Evolutionary conservation across 2,329 filamentous ascomycete genomes (phyloP).

Genomic region (Trichoderma simmonsii): DNA sequence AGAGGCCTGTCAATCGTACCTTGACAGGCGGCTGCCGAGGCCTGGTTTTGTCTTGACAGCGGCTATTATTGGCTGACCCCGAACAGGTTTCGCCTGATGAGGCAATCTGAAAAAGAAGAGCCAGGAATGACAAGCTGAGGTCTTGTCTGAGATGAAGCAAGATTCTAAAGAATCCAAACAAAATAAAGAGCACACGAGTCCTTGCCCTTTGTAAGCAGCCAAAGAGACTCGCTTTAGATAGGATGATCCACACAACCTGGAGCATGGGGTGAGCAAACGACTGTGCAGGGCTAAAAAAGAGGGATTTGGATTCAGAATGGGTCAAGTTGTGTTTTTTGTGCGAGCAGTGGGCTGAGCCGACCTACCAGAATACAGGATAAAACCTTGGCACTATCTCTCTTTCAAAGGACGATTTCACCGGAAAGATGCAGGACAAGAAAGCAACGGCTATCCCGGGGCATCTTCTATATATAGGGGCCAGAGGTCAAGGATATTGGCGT

Average conservation of each 20-base stretch:
- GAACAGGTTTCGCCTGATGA: constrained; percentile 10
- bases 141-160: not conserved
- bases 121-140: not conserved
- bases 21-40: not conserved
- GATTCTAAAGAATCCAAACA: not conserved
- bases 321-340: not conserved
- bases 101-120: not conserved
- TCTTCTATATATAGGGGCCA: constrained; percentile 5
- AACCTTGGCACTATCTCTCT: not conserved
- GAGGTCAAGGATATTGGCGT: not conserved
- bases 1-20: not conserved
- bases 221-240: not conserved
- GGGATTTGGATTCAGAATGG: not conserved
- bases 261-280: not conserved
- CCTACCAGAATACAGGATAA: not conserved
- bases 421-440: not conserved
- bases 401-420: not conserved
- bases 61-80: constrained; percentile 9
- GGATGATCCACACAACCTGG: not conserved
- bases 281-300: not conserved
- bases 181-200: not conserved
- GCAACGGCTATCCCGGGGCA: not conserved
- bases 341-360: not conserved
- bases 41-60: not conserved
- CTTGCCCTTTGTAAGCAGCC: not conserved